phyloP scores from a whole-genome alignment of 2,329 filamentous ascomycete genomes.

The Myriosclerotinia duriaeana region DNA sequence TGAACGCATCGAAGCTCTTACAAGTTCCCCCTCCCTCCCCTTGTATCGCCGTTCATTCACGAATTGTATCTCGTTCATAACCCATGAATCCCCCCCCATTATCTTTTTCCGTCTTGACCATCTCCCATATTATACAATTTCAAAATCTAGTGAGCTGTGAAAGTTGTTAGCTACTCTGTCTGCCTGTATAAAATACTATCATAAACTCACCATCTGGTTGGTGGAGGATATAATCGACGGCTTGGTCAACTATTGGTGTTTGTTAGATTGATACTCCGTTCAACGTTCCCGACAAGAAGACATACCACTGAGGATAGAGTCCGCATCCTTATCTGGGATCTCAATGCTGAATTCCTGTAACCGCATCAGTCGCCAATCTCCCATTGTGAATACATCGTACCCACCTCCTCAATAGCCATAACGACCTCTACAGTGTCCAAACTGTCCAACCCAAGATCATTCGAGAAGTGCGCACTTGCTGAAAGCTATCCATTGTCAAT shows the following conservation, averaged over 20 bases:
- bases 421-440: conserved; percentile 99
- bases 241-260: conserved; percentile 63
- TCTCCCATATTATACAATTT: conserved; percentile 37
- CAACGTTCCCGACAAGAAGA: conserved; percentile 26
- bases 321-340: conserved; percentile 77
- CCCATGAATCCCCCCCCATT: conserved; percentile 27
- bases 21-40: conserved; percentile 29
- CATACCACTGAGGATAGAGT: conserved; percentile 74
- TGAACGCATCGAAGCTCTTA: conserved; percentile 37
- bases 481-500: conserved; percentile 63
- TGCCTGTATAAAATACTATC: not conserved
- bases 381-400: conserved; percentile 21
- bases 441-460: conserved; percentile 95
- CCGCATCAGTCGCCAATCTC: conserved; percentile 33
- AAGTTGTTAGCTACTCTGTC: not conserved
- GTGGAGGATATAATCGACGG: conserved; percentile 71
- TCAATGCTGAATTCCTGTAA: conserved; percentile 67
- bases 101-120: conserved; percentile 21
- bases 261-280: conserved; percentile 10
- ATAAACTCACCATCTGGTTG: conserved; percentile 68
- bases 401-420: conserved; percentile 98
- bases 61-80: conserved; percentile 26
- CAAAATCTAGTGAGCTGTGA: conserved; percentile 39
- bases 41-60: conserved; percentile 21
- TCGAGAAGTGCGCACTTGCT: conserved; percentile 83